Conservation (phyloP, 441 rosid genomes). For the Adansonia gregorii region DNA sequence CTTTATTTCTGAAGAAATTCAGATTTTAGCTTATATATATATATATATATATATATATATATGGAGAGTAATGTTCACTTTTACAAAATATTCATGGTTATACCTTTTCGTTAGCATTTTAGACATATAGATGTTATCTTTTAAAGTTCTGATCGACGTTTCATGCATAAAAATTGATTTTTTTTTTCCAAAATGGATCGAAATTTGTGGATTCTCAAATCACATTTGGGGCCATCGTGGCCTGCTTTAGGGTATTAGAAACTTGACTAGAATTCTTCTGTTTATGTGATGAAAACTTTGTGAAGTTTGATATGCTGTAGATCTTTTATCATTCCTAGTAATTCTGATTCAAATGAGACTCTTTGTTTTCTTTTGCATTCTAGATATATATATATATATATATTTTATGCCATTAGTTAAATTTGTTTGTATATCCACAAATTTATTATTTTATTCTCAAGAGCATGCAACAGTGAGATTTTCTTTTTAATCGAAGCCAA, state of each 20-base stretch:
- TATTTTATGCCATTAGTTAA: not conserved
- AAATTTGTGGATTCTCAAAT: not conserved
- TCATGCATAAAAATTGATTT: not conserved
- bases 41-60: not conserved
- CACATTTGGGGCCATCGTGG: not conserved
- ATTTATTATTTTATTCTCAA: not conserved
- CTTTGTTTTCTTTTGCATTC: not conserved
- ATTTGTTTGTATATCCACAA: constrained; percentile 3
- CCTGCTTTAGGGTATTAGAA: not conserved
- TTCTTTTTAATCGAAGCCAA: not conserved
- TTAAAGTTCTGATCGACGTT: not conserved
- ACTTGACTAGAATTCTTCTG: not conserved
- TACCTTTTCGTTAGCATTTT: not conserved
- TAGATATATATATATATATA: too few relatives aligned
- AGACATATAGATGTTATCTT: not conserved
- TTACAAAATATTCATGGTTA: not conserved
- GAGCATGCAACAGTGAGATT: too few relatives aligned
- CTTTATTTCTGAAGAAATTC: not conserved
- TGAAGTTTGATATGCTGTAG: constrained; percentile 17
- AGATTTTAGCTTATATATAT: not conserved
- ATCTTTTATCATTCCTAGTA: not conserved
- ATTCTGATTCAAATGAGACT: not conserved
- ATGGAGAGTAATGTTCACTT: constrained; percentile 5
- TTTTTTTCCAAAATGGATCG: not conserved
- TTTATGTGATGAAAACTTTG: constrained; percentile 3